Percentiles rank a stretch among this genome's conserved stretches.
Conservation (phyloP, 352 stramenopile species). For the Globisporangium camurandrum region DNA sequence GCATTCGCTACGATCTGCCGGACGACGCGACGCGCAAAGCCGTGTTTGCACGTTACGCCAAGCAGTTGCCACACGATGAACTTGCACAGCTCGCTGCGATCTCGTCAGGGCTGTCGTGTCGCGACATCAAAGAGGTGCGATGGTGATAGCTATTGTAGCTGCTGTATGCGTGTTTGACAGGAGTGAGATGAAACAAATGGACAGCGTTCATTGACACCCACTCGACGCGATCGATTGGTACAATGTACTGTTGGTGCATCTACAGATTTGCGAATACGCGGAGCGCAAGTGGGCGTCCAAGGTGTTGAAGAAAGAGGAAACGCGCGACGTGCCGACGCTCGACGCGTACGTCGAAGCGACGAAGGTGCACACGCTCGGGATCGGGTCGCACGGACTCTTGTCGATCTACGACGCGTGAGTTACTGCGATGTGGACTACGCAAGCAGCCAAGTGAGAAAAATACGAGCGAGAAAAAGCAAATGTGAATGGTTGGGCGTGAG, state of each 20-base stretch:
- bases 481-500: too few species aligned
- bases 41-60: conserved; percentile 88
- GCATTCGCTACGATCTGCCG: conserved; percentile 88
- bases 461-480: not conserved
- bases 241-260: not conserved
- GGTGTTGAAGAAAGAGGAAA: conserved; percentile 80
- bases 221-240: not conserved
- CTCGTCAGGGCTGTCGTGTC: conserved; percentile 84
- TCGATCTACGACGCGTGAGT: conserved; percentile 50
- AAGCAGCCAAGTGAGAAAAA: not conserved
- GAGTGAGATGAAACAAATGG: too few species aligned
- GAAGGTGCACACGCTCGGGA: conserved; percentile 52
- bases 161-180: not conserved
- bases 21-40: conserved; percentile 71
- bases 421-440: not conserved
- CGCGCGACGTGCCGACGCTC: conserved; percentile 57
- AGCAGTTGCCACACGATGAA: conserved; percentile 78
- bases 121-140: conserved; percentile 92
- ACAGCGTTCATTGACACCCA: too few species aligned
- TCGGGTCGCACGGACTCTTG: conserved; percentile 29
- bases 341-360: conserved; percentile 67
- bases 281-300: conserved; percentile 91
- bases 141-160: not conserved
- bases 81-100: conserved; percentile 67
- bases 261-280: conserved; percentile 88